A percentile compares a stretch with the other conserved stretches of the same genome.
Evolutionary conservation across 1,284 basidiomycete species (phyloP).

Genomic region (Leccinum cinnamomeum): DNA sequence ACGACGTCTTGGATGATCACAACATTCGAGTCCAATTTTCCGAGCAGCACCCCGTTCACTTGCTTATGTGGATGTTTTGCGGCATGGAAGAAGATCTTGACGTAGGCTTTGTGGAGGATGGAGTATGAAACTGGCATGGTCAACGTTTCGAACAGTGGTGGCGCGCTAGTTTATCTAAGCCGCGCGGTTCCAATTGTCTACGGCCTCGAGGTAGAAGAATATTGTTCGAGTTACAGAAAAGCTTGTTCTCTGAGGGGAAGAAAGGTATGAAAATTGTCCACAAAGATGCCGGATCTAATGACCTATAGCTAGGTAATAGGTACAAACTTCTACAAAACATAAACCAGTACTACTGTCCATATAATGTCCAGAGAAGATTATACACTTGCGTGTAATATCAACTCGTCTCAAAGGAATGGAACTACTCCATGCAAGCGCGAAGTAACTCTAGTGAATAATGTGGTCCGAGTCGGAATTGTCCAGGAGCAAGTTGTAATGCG

Average conservation of each 20-base stretch:
- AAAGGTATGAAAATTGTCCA: not conserved
- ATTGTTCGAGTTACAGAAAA: not conserved
- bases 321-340: slow-evolving; percentile 1
- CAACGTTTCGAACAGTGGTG: not conserved
- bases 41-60: slow-evolving; percentile 69
- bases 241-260: not conserved
- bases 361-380: slow-evolving; percentile 10
- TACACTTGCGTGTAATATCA: slow-evolving; percentile 3
- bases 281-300: slow-evolving; percentile 1
- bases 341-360: slow-evolving; percentile 11
- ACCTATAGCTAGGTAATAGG: not conserved
- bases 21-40: slow-evolving; percentile 38
- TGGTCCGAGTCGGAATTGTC: slow-evolving; percentile 2
- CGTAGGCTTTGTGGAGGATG: slow-evolving; percentile 56
- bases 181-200: not conserved
- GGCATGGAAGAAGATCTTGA: slow-evolving; percentile 68
- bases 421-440: slow-evolving; percentile 6
- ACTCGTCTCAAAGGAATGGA: slow-evolving; percentile 10
- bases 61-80: slow-evolving; percentile 69
- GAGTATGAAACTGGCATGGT: slow-evolving; percentile 46
- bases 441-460: not conserved
- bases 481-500: not conserved
- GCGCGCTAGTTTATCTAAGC: not conserved
- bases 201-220: not conserved
- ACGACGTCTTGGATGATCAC: slow-evolving; percentile 61